Conservation (phyloP, 1,139 yeast genomes). For the Schwanniomyces etchellsii region DNA sequence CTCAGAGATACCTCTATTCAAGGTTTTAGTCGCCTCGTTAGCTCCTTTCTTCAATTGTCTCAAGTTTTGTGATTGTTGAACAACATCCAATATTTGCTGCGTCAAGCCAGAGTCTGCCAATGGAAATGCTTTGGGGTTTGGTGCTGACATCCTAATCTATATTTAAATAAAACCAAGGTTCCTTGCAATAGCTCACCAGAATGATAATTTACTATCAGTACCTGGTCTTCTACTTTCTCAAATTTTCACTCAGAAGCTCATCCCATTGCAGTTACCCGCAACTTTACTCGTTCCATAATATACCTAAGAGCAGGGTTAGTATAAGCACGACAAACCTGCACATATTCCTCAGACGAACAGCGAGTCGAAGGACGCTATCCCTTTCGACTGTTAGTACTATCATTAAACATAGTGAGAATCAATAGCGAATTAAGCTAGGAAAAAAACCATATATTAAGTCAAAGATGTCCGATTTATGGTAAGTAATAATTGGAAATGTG, state of each 20-base stretch:
- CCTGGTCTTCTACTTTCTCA: neutral
- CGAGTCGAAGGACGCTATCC: neutral
- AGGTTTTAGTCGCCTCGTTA: conserved; percentile 98
- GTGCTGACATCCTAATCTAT: conserved; percentile 52
- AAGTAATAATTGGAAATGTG: conserved; percentile 19
- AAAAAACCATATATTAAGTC: conserved; percentile 3
- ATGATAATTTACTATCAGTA: conserved; percentile 4
- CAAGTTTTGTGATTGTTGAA: conserved; percentile 95
- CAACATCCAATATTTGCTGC: conserved; percentile 96
- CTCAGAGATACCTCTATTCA: conserved; percentile 99
- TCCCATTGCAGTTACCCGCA: conserved; percentile 1
- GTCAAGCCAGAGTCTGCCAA: conserved; percentile 93
- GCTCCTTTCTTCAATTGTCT: conserved; percentile 99
- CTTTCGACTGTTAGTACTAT: neutral
- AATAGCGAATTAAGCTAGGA: neutral
- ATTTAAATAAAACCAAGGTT: conserved; percentile 37
- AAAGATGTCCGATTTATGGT: conserved; percentile 53
- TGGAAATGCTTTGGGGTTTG: conserved; percentile 97
- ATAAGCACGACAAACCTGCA: conserved; percentile 1
- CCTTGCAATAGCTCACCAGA: conserved; percentile 61
- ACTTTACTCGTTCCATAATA: neutral
- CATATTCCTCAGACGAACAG: neutral
- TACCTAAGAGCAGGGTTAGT: neutral
- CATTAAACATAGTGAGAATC: neutral
- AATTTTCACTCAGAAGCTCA: neutral